These are phyloP conservation scores for Dactylellina parvicollis DNA, from an alignment of 2,329 filamentous ascomycete species.

Conservation along the genomic window DNA sequence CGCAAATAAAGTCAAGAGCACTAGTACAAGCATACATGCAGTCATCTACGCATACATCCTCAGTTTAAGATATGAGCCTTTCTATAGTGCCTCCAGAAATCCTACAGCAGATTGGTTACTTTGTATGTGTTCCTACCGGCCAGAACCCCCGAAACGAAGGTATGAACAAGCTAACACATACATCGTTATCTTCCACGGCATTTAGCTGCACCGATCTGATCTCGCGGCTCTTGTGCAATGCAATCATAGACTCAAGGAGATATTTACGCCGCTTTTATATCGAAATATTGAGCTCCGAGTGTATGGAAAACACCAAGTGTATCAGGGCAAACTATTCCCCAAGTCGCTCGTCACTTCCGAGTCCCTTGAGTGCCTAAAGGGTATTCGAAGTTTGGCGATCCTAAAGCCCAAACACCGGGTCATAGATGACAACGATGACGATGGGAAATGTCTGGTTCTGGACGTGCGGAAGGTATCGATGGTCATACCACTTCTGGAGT, in stretches of 20 bases:
- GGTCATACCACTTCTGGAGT: not conserved
- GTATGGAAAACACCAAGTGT: not conserved
- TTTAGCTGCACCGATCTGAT: constrained; percentile 17
- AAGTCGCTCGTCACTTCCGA: not conserved
- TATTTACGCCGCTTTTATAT: constrained; percentile 26
- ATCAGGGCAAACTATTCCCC: constrained; percentile 10
- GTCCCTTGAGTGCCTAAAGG: constrained; percentile 4
- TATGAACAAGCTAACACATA: not conserved
- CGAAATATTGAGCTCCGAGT: constrained; percentile 22
- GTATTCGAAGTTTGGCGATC: constrained; percentile 6
- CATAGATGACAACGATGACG: constrained; percentile 5
- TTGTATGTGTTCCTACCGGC: not conserved
- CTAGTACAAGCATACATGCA: no score
- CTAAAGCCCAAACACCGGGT: not conserved
- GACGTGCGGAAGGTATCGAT: not conserved
- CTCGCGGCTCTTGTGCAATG: constrained; percentile 2
- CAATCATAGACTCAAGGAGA: not conserved
- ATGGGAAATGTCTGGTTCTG: not conserved
- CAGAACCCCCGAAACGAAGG: not conserved
- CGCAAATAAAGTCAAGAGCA: no score
- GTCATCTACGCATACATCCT: no score
- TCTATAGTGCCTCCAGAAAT: constrained; percentile 12
- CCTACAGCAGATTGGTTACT: constrained; percentile 14
- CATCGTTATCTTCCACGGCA: no score
- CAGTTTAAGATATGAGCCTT: constrained; percentile 5